Evolutionary conservation across 75 land plant genomes (phyloP).

Genomic region (Pinus taeda): DNA sequence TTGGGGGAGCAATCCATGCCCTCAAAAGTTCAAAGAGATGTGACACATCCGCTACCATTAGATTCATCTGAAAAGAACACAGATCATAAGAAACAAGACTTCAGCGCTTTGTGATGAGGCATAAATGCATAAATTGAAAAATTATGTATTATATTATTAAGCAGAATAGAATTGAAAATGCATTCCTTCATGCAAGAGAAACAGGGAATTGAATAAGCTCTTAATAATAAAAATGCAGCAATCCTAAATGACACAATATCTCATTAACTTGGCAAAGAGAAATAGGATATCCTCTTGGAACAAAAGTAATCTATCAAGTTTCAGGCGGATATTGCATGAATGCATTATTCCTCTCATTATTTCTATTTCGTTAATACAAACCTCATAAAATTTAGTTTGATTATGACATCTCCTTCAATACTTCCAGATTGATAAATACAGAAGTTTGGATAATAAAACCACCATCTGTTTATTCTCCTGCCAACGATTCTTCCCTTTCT

Average conservation of each 20-base stretch:
- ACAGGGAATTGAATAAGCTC: too few relatives aligned
- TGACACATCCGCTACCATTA: conserved; percentile 79
- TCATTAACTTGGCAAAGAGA: not conserved
- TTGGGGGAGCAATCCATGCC: conserved; percentile 86
- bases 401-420: not conserved
- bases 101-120: too few relatives aligned
- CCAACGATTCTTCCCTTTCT: not conserved
- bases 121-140: too few relatives aligned
- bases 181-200: too few relatives aligned
- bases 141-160: too few relatives aligned
- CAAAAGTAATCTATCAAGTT: not conserved
- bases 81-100: too few relatives aligned
- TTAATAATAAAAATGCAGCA: too few relatives aligned
- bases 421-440: not conserved
- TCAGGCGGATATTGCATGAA: not conserved
- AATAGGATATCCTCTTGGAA: not conserved
- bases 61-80: conserved; percentile 62
- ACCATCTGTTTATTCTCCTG: not conserved
- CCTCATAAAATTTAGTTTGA: not conserved
- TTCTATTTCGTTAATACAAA: not conserved
- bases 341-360: not conserved
- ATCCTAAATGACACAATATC: too few relatives aligned
- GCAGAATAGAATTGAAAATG: too few relatives aligned
- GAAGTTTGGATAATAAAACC: not conserved
- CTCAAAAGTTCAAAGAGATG: conserved; percentile 78